Percentiles rank a stretch among this genome's conserved stretches.
Evolutionary conservation across 2,329 filamentous ascomycete species (phyloP).

Genomic region (Plenodomus tracheiphilus): DNA sequence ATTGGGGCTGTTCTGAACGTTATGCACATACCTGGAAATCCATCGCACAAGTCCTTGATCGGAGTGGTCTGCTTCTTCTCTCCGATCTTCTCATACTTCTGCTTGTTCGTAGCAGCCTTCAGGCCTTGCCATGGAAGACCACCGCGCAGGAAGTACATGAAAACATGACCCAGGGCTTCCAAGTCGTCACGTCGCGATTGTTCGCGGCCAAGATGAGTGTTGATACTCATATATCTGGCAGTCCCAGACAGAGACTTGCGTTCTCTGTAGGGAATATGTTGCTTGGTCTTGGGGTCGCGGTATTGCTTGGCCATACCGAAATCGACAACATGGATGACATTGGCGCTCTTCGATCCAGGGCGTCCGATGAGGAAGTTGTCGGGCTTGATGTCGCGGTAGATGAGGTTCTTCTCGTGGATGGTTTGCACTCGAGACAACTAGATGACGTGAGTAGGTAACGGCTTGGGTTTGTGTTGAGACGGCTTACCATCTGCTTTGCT

Average conservation of each 20-base stretch:
- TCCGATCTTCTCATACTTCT: slow-evolving; percentile 99
- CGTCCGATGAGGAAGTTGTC: slow-evolving; percentile 98
- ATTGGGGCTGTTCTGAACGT: background rate
- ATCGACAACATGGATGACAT: slow-evolving; percentile 97
- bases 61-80: slow-evolving; percentile 99
- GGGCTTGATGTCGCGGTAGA: slow-evolving; percentile 98
- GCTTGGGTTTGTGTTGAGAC: background rate
- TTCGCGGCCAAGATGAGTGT: slow-evolving; percentile 94
- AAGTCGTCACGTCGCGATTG: slow-evolving; percentile 95
- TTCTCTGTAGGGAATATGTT: slow-evolving; percentile 97
- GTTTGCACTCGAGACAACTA: slow-evolving; percentile 87
- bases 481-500: slow-evolving; percentile 92
- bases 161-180: slow-evolving; percentile 76
- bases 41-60: slow-evolving; percentile 95
- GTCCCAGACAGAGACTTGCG: slow-evolving; percentile 96
- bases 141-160: slow-evolving; percentile 70
- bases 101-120: slow-evolving; percentile 76
- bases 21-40: slow-evolving; percentile 70
- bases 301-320: slow-evolving; percentile 99
- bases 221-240: slow-evolving; percentile 99
- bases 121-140: slow-evolving; percentile 70
- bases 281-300: slow-evolving; percentile 97
- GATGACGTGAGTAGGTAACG: slow-evolving; percentile 10
- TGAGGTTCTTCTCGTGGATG: slow-evolving; percentile 98
- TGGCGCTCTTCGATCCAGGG: slow-evolving; percentile 88